phyloP scores from a whole-genome alignment of 176 grass and related monocot species.

The Rhynchospora tenuis region DNA sequence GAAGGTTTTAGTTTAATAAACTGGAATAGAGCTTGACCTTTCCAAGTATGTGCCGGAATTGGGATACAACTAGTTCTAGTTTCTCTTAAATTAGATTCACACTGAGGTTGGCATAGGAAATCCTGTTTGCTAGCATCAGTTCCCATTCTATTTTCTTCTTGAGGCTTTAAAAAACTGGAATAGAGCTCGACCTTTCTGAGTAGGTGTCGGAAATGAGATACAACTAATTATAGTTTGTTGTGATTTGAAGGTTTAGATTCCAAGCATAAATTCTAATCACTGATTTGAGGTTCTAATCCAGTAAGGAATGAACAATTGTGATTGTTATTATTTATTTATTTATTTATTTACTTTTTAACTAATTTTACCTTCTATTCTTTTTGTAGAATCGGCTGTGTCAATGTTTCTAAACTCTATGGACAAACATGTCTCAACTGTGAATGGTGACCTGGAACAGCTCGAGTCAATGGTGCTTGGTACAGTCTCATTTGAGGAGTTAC shows the following conservation, averaged over 20 bases:
- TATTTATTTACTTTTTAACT: not conserved
- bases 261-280: not conserved
- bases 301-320: not conserved
- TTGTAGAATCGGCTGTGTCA: slow-evolving; percentile 49
- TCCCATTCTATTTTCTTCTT: not conserved
- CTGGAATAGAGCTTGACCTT: too few species aligned
- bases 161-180: not conserved
- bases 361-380: not conserved
- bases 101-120: too few species aligned
- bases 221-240: not conserved
- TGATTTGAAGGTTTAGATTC: not conserved
- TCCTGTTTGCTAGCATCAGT: not conserved
- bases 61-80: too few species aligned
- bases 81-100: too few species aligned
- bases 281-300: not conserved
- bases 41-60: too few species aligned
- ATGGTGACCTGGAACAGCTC: slow-evolving; percentile 51
- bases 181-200: not conserved
- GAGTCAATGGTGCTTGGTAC: slow-evolving; percentile 70
- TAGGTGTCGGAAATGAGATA: not conserved
- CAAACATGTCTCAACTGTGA: slow-evolving; percentile 30
- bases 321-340: too few species aligned
- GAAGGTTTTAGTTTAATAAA: too few species aligned
- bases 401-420: slow-evolving; percentile 63
- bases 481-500: slow-evolving; percentile 84